Conservation (phyloP, 148 eudicot genomes). For the Beta vulgaris region DNA sequence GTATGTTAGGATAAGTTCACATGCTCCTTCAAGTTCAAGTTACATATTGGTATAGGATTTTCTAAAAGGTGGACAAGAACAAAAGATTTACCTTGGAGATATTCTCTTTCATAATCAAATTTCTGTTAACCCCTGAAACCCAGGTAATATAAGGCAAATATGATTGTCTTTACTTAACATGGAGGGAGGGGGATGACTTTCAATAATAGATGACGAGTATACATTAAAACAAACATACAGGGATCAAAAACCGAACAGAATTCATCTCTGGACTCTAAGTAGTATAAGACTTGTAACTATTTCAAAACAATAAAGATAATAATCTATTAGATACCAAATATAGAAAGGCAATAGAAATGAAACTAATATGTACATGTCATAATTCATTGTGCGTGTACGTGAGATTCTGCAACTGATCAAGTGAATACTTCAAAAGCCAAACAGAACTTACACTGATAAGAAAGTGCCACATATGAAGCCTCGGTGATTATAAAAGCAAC, state of each 20-base stretch:
- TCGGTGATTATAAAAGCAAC: slow-evolving; percentile 52
- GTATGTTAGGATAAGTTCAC: too few species aligned
- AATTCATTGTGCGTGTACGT: too few species aligned
- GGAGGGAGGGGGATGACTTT: background rate
- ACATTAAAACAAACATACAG: background rate
- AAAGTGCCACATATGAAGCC: slow-evolving; percentile 44
- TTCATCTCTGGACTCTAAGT: background rate
- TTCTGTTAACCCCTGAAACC: slow-evolving; percentile 29
- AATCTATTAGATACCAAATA: background rate
- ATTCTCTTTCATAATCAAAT: background rate
- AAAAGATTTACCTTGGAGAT: slow-evolving; percentile 15
- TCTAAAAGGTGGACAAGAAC: background rate
- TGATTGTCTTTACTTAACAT: background rate
- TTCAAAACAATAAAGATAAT: background rate
- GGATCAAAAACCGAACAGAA: background rate
- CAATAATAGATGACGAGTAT: background rate
- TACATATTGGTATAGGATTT: background rate
- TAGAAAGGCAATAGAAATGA: background rate
- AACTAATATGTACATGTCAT: background rate
- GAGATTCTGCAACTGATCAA: background rate
- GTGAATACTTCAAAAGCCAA: slow-evolving; percentile 7
- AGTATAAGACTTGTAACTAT: background rate
- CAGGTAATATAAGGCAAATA: background rate
- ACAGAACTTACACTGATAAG: slow-evolving; percentile 50
- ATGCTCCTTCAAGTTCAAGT: background rate